Evolutionary conservation across 1,284 basidiomycete genomes (phyloP).

Genomic region (Rhodotorula sp.): DNA sequence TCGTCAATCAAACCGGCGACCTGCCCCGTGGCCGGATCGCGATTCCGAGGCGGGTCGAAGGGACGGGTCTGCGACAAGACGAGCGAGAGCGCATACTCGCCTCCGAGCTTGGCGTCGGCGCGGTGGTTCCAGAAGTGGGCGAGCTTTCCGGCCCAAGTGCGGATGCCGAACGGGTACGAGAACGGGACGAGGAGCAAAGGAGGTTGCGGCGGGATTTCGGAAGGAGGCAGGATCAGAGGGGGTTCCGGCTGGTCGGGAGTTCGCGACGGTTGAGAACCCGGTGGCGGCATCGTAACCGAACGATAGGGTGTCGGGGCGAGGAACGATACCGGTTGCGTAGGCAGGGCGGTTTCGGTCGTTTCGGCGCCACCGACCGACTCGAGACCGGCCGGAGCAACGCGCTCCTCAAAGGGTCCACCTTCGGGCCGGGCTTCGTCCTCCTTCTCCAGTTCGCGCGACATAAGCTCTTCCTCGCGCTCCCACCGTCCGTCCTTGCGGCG

Average conservation of each 20-base stretch:
- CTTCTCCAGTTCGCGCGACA: constrained; percentile 48
- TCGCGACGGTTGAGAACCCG: constrained; percentile 76
- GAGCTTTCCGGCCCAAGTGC: constrained; percentile 83
- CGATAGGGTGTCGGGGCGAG: constrained; percentile 11
- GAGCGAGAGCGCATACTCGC: constrained; percentile 75
- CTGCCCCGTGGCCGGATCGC: constrained; percentile 13
- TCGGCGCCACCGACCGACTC: constrained; percentile 4
- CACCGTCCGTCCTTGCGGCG: constrained; percentile 52
- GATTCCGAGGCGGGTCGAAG: constrained; percentile 51
- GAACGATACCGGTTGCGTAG: constrained; percentile 19
- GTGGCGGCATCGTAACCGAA: constrained; percentile 59
- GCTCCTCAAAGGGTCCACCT: constrained; percentile 39
- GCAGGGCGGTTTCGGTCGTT: background rate
- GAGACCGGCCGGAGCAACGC: constrained; percentile 34
- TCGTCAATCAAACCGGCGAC: constrained; percentile 30
- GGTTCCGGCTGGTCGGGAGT: constrained; percentile 72
- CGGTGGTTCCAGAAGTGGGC: constrained; percentile 90
- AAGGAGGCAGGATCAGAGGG: constrained; percentile 56
- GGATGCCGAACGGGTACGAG: constrained; percentile 78
- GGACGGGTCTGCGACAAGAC: constrained; percentile 66
- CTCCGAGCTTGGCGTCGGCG: constrained; percentile 71
- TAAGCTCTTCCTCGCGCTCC: constrained; percentile 63
- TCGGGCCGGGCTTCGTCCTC: constrained; percentile 68
- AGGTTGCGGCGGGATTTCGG: constrained; percentile 68
- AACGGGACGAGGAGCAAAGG: constrained; percentile 86